These are phyloP conservation scores for Tetrahymena malaccensis DNA, from an alignment of 73 alveolate genomes.

Conservation along the genomic window DNA sequence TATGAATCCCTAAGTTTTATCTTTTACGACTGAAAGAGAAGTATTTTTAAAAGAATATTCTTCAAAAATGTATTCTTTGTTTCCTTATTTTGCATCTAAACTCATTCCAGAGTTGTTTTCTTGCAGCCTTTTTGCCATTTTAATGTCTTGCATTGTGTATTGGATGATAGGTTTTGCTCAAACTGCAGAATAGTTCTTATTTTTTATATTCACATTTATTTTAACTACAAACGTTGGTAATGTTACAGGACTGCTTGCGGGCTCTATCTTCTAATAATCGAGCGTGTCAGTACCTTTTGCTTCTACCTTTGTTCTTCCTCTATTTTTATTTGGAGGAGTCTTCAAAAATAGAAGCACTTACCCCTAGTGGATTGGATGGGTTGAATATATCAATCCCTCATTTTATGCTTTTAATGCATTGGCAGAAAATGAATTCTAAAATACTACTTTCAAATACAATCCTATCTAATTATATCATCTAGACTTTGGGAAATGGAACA, in stretches of 20 bases:
- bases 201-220: background rate
- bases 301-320: background rate
- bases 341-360: background rate
- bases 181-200: background rate
- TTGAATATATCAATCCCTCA: background rate
- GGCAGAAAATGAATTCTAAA: background rate
- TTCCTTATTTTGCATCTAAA: background rate
- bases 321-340: background rate
- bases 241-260: background rate
- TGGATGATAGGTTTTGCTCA: background rate
- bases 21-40: background rate
- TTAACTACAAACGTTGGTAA: background rate
- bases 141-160: background rate
- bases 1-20: background rate
- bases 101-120: background rate
- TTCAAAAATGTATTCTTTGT: background rate
- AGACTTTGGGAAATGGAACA: background rate
- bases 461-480: background rate
- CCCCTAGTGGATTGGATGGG: background rate
- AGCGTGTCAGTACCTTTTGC: background rate
- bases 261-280: background rate
- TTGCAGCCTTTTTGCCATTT: background rate
- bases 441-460: background rate
- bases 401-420: background rate
- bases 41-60: background rate